phyloP scores from a whole-genome alignment of 2,329 filamentous ascomycete genomes.

The Phialophora tarda region DNA sequence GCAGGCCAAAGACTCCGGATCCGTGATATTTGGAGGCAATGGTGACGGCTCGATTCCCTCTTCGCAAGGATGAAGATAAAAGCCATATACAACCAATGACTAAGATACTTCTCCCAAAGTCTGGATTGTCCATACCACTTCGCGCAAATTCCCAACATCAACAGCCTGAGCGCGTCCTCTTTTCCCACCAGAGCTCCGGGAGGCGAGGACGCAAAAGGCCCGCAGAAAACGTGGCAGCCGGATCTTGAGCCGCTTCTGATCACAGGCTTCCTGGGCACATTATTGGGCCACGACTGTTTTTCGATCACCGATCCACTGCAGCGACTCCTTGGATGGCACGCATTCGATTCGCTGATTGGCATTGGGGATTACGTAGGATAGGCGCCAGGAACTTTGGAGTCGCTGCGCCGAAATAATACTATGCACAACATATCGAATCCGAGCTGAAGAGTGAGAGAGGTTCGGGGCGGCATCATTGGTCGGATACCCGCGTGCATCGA shows the following conservation, averaged over 20 bases:
- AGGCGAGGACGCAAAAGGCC: slow-evolving; percentile 6
- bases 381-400: slow-evolving; percentile 12
- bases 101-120: slow-evolving; percentile 6
- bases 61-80: neutral
- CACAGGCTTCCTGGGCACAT: neutral
- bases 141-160: neutral
- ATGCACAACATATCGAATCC: slow-evolving; percentile 14
- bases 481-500: slow-evolving; percentile 21
- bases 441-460: neutral
- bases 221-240: slow-evolving; percentile 24
- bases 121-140: neutral
- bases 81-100: slow-evolving; percentile 1
- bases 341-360: slow-evolving; percentile 17
- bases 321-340: slow-evolving; percentile 1
- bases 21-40: slow-evolving; percentile 1
- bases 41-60: neutral
- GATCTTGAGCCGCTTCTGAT: slow-evolving; percentile 24
- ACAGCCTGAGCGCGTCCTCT: slow-evolving; percentile 11
- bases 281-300: slow-evolving; percentile 15
- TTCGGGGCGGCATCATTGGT: slow-evolving; percentile 12
- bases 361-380: slow-evolving; percentile 19
- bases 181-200: neutral
- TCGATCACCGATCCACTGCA: slow-evolving; percentile 22
- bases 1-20: slow-evolving; percentile 17
- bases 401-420: slow-evolving; percentile 16